These are phyloP conservation scores for Mycocalia duriaeana DNA, from an alignment of 1,284 basidiomycete species.

Conservation along the genomic window DNA sequence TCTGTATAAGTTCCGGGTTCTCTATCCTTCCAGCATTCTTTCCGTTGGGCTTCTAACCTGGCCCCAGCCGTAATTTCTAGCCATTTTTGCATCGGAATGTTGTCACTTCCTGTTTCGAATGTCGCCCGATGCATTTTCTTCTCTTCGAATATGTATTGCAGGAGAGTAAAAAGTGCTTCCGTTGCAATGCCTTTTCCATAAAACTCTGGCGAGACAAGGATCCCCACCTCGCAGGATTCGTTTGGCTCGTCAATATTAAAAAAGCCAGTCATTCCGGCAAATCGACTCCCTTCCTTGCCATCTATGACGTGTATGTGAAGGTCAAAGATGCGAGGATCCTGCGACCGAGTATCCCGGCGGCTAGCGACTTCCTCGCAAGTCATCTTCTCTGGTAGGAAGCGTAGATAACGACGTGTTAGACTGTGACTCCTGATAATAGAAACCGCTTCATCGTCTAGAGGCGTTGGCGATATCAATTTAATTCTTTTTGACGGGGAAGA, in stretches of 20 bases:
- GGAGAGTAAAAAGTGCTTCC: slow-evolving; percentile 33
- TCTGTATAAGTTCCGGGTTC: slow-evolving; percentile 32
- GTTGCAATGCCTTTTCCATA: slow-evolving; percentile 35
- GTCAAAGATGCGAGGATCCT: slow-evolving; percentile 28
- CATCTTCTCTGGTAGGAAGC: slow-evolving; percentile 31
- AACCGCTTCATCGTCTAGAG: slow-evolving; percentile 30
- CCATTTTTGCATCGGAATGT: slow-evolving; percentile 39
- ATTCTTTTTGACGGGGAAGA: slow-evolving; percentile 35
- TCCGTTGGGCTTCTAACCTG: slow-evolving; percentile 29
- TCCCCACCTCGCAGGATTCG: slow-evolving; percentile 36
- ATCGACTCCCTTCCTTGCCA: slow-evolving; percentile 19
- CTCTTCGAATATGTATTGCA: slow-evolving; percentile 36
- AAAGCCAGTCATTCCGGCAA: slow-evolving; percentile 32
- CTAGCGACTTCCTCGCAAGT: slow-evolving; percentile 29
- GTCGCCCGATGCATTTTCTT: slow-evolving; percentile 34
- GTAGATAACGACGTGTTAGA: slow-evolving; percentile 30
- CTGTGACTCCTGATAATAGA: slow-evolving; percentile 33
- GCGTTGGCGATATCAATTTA: slow-evolving; percentile 28
- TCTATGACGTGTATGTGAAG: slow-evolving; percentile 30
- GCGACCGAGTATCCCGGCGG: slow-evolving; percentile 29
- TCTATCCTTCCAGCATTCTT: slow-evolving; percentile 32
- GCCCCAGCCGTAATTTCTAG: slow-evolving; percentile 35
- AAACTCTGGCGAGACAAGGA: slow-evolving; percentile 32
- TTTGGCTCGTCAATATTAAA: slow-evolving; percentile 32
- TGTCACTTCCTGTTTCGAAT: slow-evolving; percentile 36